A percentile compares a stretch with the other conserved stretches of the same genome.
phyloP scores from a whole-genome alignment of 73 alveolate genomes.

The Paraurostyla sp. region DNA sequence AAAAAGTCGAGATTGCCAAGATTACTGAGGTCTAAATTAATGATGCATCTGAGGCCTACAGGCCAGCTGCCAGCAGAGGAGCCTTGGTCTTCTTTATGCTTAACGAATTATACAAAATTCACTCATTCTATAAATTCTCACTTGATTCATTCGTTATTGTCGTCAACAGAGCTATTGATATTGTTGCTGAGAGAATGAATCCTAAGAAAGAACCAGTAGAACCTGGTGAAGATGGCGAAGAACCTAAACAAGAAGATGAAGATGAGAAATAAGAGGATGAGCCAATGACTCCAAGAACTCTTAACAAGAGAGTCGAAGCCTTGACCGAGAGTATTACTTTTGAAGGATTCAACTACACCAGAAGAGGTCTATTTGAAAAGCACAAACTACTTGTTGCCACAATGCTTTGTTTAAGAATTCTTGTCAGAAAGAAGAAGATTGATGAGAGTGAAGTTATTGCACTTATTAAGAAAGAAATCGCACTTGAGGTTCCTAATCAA shows the following conservation, averaged over 20 bases:
- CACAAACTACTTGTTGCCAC: conserved; percentile 99
- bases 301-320: conserved; percentile 82
- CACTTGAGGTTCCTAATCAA: conserved; percentile 81
- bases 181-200: conserved; percentile 87
- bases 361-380: conserved; percentile 99
- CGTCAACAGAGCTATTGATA: conserved; percentile 95
- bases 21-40: conserved; percentile 98
- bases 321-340: conserved; percentile 82
- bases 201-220: conserved; percentile 70
- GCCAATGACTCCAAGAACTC: conserved; percentile 81
- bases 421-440: conserved; percentile 91
- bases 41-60: conserved; percentile 97
- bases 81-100: conserved; percentile 98
- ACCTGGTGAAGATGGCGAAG: conserved; percentile 91
- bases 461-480: conserved; percentile 86
- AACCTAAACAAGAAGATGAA: conserved; percentile 86
- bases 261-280: conserved; percentile 91
- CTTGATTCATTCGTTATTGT: conserved; percentile 97
- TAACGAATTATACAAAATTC: conserved; percentile 98
- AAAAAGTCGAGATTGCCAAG: conserved; percentile 97
- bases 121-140: conserved; percentile 98
- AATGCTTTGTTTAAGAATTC: conserved; percentile 97
- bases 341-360: conserved; percentile 94
- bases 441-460: conserved; percentile 87
- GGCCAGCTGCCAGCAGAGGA: conserved; percentile 99